These are phyloP conservation scores for Dictyostelium firmibasis DNA, from an alignment of 78 protist genomes.

Conservation along the genomic window DNA sequence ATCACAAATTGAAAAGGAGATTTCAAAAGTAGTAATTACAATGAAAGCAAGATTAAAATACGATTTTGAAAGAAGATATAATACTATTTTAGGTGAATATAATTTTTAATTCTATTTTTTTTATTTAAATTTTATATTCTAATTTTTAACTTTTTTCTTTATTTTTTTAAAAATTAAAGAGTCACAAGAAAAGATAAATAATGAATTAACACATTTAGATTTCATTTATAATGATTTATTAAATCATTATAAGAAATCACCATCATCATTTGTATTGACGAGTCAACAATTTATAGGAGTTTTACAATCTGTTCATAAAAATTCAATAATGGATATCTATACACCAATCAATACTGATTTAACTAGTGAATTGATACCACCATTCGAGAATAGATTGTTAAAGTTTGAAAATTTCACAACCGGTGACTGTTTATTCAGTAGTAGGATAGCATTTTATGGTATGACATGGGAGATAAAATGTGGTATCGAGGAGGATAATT, in stretches of 20 bases:
- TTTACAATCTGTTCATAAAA: slow-evolving; percentile 54
- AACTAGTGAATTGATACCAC: slow-evolving; percentile 36
- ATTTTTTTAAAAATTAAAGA: background rate
- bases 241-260: slow-evolving; percentile 58
- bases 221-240: slow-evolving; percentile 31
- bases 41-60: slow-evolving; percentile 37
- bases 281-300: background rate
- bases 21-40: background rate
- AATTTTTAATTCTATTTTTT: too few species aligned
- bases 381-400: slow-evolving; percentile 27
- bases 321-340: slow-evolving; percentile 57
- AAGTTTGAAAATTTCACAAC: slow-evolving; percentile 23
- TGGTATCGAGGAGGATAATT: slow-evolving; percentile 53
- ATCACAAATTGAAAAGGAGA: slow-evolving; percentile 27
- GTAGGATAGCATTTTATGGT: slow-evolving; percentile 47
- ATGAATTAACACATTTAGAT: slow-evolving; percentile 60
- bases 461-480: slow-evolving; percentile 62
- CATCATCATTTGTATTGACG: slow-evolving; percentile 27
- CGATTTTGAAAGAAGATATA: slow-evolving; percentile 30
- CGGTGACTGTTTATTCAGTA: background rate
- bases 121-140: background rate
- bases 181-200: slow-evolving; percentile 56
- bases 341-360: slow-evolving; percentile 58
- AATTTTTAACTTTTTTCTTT: background rate
- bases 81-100: slow-evolving; percentile 34